Percentiles rank a stretch among this genome's conserved stretches.
phyloP scores from a whole-genome alignment of 2,329 filamentous ascomycete genomes.

The Sporothrix humicola region DNA sequence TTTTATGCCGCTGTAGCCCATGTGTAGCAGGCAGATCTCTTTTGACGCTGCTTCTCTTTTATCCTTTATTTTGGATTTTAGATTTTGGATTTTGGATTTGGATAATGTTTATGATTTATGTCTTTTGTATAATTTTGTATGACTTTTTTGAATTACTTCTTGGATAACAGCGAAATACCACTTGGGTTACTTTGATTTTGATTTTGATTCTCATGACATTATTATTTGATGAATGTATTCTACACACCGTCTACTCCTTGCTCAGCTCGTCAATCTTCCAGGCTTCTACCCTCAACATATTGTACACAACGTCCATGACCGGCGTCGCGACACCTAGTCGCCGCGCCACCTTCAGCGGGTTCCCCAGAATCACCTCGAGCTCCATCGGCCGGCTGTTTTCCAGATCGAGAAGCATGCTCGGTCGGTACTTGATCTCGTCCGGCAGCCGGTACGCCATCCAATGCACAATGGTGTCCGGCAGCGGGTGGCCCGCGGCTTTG shows the following conservation, averaged over 20 bases:
- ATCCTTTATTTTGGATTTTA: not conserved
- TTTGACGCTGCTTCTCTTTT: not conserved
- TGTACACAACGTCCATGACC: constrained; percentile 30
- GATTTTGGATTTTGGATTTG: not conserved
- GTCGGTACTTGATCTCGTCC: constrained; percentile 42
- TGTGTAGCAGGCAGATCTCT: not conserved
- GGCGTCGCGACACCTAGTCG: constrained; percentile 33
- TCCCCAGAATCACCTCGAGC: constrained; percentile 47
- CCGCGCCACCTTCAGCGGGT: constrained; percentile 41
- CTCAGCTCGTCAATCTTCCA: constrained; percentile 35
- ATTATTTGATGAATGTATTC: not conserved
- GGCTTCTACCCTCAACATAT: constrained; percentile 35
- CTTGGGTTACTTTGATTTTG: no score
- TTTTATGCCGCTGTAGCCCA: constrained; percentile 34
- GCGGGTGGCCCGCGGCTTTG: constrained; percentile 43
- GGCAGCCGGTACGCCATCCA: constrained; percentile 43
- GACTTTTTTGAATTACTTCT: not conserved
- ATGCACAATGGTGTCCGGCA: constrained; percentile 40
- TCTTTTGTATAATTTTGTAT: not conserved
- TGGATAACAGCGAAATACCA: not conserved
- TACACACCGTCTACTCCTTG: not conserved
- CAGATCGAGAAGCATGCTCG: constrained; percentile 46
- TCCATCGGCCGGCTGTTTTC: constrained; percentile 42
- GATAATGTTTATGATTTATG: not conserved
- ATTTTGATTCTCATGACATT: not conserved